A percentile compares a stretch with the other conserved stretches of the same genome.
phyloP scores from a whole-genome alignment of 2,329 filamentous ascomycete genomes.

The Mariannaea elegans region DNA sequence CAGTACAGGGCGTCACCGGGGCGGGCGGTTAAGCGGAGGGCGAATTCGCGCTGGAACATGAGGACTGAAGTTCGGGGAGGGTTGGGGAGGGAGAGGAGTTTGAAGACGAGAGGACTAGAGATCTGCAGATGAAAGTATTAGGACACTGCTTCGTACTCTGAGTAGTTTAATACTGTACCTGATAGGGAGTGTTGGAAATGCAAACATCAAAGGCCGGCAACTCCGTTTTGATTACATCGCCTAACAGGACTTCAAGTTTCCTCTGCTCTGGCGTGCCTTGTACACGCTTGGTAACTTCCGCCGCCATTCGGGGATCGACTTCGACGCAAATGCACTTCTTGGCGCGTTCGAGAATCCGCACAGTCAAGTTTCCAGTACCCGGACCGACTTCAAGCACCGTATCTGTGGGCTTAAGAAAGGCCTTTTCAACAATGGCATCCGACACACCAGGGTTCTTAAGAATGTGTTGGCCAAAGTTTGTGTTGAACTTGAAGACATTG shows the following conservation, averaged over 20 bases:
- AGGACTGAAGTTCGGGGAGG: constrained; percentile 86
- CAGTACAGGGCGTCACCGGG: constrained; percentile 91
- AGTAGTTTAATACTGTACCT: constrained; percentile 55
- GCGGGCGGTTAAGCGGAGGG: constrained; percentile 85
- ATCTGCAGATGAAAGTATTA: constrained; percentile 62
- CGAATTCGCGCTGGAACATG: constrained; percentile 97
- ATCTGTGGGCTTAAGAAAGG: constrained; percentile 88
- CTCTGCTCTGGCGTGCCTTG: constrained; percentile 88
- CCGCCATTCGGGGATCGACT: constrained; percentile 95
- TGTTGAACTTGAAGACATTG: constrained; percentile 98
- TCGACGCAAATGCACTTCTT: constrained; percentile 87
- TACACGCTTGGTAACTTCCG: constrained; percentile 92
- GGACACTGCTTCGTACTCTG: neutral
- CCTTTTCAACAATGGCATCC: constrained; percentile 76
- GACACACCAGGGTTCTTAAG: constrained; percentile 91
- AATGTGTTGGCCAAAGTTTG: constrained; percentile 85
- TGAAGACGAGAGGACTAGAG: constrained; percentile 90
- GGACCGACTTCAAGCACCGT: constrained; percentile 92
- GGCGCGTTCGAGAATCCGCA: constrained; percentile 86
- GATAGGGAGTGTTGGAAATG: constrained; percentile 74
- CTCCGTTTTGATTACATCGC: constrained; percentile 87
- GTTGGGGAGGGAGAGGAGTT: constrained; percentile 82
- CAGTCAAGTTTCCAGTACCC: constrained; percentile 88
- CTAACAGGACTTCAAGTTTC: constrained; percentile 85
- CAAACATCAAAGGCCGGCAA: constrained; percentile 81